Evolutionary conservation across 2,329 filamentous ascomycete species (phyloP).

Genomic region (Canariomyces notabilis): DNA sequence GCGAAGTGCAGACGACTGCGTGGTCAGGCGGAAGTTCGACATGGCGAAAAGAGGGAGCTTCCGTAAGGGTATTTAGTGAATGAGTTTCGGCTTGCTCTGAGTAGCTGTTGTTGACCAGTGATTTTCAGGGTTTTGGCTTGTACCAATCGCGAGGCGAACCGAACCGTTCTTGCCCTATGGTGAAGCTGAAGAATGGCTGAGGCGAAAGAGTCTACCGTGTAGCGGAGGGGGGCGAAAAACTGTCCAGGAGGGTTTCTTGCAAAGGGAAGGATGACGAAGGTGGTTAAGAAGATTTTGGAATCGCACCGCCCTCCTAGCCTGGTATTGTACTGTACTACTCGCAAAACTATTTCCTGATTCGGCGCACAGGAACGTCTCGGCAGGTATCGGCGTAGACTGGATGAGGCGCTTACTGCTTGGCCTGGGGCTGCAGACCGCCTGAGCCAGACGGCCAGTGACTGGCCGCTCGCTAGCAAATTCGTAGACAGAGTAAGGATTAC

Average conservation of each 20-base stretch:
- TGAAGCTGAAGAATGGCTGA: not conserved
- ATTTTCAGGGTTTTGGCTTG: not conserved
- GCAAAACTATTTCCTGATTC: not conserved
- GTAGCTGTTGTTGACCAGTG: not conserved
- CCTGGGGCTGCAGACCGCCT: not conserved
- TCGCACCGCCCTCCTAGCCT: slow-evolving; percentile 3
- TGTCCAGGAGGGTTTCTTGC: slow-evolving; percentile 15
- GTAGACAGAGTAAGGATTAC: not conserved
- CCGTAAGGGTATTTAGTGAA: not conserved
- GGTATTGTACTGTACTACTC: not conserved
- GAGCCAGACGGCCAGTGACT: not conserved
- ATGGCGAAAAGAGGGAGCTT: slow-evolving; percentile 10
- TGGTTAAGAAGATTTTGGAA: slow-evolving; percentile 9
- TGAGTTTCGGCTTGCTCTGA: no score
- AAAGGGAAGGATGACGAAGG: slow-evolving; percentile 12
- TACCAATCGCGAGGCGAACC: not conserved
- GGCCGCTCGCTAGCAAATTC: not conserved
- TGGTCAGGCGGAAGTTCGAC: slow-evolving; percentile 16
- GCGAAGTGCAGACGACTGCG: slow-evolving; percentile 16
- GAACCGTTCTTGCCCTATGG: not conserved
- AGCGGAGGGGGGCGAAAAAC: slow-evolving; percentile 2
- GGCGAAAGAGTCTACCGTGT: not conserved
- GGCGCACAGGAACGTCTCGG: not conserved
- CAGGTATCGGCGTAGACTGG: not conserved
- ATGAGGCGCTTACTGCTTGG: not conserved